Conservation (phyloP, 371 early-diverging fungal genomes). For the Mucor lusitanicus region DNA sequence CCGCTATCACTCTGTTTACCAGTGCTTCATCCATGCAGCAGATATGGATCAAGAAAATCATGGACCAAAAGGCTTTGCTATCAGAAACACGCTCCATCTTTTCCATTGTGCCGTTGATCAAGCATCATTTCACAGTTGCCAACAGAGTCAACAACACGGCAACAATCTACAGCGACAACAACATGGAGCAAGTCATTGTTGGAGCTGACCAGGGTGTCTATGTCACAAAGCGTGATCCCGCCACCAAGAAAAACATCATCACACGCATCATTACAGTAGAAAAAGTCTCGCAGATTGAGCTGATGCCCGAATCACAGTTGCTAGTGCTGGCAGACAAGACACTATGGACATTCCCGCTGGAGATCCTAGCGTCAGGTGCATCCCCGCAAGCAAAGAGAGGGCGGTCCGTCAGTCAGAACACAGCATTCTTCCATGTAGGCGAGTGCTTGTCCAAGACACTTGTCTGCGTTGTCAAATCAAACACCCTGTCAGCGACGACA, state of each 20-base stretch:
- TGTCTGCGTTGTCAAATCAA: constrained; percentile 74
- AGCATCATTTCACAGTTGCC: constrained; percentile 29
- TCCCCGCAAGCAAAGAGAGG: constrained; percentile 29
- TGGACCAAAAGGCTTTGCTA: constrained; percentile 65
- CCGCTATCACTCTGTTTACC: constrained; percentile 73
- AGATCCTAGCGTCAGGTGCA: constrained; percentile 67
- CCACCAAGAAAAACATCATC: constrained; percentile 27
- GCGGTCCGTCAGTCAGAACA: constrained; percentile 73
- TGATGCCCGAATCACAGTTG: constrained; percentile 71
- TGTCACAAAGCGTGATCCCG: constrained; percentile 18
- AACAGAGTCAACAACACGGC: constrained; percentile 43
- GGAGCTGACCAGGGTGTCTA: constrained; percentile 54
- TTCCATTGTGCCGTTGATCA: constrained; percentile 47
- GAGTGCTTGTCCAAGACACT: constrained; percentile 58
- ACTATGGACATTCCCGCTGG: constrained; percentile 75
- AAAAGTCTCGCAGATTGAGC: constrained; percentile 83
- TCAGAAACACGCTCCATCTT: constrained; percentile 60
- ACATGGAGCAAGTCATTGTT: constrained; percentile 32
- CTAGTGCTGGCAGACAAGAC: constrained; percentile 84
- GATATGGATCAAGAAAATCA: constrained; percentile 85
- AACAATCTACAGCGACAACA: neutral
- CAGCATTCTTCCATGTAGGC: constrained; percentile 77
- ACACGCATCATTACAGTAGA: constrained; percentile 71
- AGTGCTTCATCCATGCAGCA: constrained; percentile 70
- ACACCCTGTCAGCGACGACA: constrained; percentile 64